Evolutionary conservation across 2,329 filamentous ascomycete species (phyloP).

Genomic region (Piedraia hortae): DNA sequence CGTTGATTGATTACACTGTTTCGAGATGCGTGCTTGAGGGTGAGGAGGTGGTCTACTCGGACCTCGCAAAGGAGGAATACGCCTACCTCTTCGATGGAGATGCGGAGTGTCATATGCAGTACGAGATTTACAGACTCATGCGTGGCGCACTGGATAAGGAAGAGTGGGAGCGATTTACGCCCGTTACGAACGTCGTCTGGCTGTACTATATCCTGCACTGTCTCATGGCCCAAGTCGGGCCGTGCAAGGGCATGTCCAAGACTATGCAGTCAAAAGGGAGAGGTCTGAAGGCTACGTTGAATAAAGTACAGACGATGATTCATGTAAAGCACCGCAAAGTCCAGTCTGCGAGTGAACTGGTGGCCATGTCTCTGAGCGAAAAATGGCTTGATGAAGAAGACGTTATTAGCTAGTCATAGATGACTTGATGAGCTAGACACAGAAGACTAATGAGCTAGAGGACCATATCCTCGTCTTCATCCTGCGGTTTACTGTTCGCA

Average conservation of each 20-base stretch:
- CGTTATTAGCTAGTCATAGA: constrained; percentile 12
- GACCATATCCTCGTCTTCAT: constrained; percentile 13
- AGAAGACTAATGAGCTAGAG: constrained; percentile 4
- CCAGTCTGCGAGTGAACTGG: constrained; percentile 8
- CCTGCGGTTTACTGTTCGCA: constrained; percentile 9
- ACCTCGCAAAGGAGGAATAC: constrained; percentile 16
- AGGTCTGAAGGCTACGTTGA: too few relatives aligned
- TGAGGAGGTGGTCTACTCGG: constrained; percentile 16
- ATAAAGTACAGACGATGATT: constrained; percentile 15
- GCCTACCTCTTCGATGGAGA: constrained; percentile 20
- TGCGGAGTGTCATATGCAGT: constrained; percentile 23
- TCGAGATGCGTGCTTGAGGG: constrained; percentile 28
- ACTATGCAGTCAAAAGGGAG: constrained; percentile 9
- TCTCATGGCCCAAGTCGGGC: constrained; percentile 19
- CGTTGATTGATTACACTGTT: constrained; percentile 40
- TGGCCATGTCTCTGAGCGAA: constrained; percentile 11
- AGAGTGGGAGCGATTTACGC: constrained; percentile 26
- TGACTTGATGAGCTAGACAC: too few relatives aligned
- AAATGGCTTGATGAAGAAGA: constrained; percentile 13
- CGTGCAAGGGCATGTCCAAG: constrained; percentile 9
- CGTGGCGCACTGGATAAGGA: constrained; percentile 11
- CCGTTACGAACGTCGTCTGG: constrained; percentile 36
- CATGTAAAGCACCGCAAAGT: constrained; percentile 13
- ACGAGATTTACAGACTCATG: constrained; percentile 29
- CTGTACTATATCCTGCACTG: constrained; percentile 31